These are phyloP conservation scores for Pythium chondricola DNA, from an alignment of 352 stramenopile species.

Conservation along the genomic window DNA sequence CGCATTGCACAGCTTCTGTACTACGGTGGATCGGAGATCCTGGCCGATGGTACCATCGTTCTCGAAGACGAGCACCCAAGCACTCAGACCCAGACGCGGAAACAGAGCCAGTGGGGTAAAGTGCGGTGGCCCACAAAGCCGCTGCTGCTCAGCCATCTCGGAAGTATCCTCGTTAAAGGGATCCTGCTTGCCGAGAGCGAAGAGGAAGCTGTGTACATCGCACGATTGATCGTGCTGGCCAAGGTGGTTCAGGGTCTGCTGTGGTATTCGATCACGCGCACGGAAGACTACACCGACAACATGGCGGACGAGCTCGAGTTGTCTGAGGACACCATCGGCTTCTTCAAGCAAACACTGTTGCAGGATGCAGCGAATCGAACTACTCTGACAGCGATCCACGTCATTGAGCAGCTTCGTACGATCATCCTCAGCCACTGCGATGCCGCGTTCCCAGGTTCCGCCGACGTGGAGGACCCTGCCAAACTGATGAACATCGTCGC, in stretches of 20 bases:
- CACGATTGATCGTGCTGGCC: conserved; percentile 57
- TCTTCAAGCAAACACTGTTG: conserved; percentile 50
- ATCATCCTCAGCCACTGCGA: conserved; percentile 14
- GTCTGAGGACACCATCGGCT: conserved; percentile 45
- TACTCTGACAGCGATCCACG: neutral
- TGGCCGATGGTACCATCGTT: conserved; percentile 53
- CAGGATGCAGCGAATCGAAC: conserved; percentile 17
- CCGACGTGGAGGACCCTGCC: conserved; percentile 17
- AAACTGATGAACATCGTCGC: conserved; percentile 73
- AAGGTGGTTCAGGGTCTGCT: conserved; percentile 69
- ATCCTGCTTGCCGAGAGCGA: conserved; percentile 52
- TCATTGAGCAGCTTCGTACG: conserved; percentile 14
- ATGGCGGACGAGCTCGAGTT: conserved; percentile 54
- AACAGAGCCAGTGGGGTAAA: conserved; percentile 82
- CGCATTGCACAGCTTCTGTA: conserved; percentile 62
- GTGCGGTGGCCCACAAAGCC: conserved; percentile 73
- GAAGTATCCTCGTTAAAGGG: conserved; percentile 65
- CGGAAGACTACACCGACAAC: conserved; percentile 46
- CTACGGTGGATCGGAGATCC: conserved; percentile 69
- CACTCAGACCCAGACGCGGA: conserved; percentile 83
- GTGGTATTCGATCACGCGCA: conserved; percentile 62
- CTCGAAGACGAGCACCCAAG: conserved; percentile 72
- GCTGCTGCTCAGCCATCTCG: conserved; percentile 64
- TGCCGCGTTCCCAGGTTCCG: neutral
- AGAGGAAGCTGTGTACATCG: conserved; percentile 52